Base-by-base conservation (phyloP, 1,139 yeast genomes). In the Sugiyamaella neomexicana region DNA sequence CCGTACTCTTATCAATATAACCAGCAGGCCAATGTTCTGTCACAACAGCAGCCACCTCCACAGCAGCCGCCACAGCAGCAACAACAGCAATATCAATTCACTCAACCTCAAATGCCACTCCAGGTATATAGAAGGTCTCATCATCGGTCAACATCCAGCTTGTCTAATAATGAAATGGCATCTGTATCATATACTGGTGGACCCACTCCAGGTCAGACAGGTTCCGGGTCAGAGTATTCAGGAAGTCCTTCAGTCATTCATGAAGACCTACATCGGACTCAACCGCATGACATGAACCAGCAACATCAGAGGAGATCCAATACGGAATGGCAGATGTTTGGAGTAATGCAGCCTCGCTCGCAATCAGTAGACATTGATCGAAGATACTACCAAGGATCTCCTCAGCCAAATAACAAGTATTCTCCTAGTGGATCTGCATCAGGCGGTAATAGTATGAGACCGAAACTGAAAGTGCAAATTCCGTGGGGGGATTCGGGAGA, bases 381-480 rank as follows among this genome's bases (percentile, higher is more conserved):
- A 15, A 36, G 56, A 15, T 53, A 44, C 27, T 46, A 37, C 27
- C 52, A 31, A 12, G 45, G 25, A 3, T 43, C 53, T 12, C 42
- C 55, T 16, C 43, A 41, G 12, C 48, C 54, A 7, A 42, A 10
- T 27, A 36, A 32, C 13, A 52, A 47, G 25, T 48, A 40, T 23
- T 40, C 50, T 15, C 38, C 54, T 17, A 34, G 48, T 34, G 41
- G 52, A n/a, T 43, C 49, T 17, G 41, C 36, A 7, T 29, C 55
- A 20, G 37, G 41, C 4, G 10, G n/a, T 13, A 38, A 27, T 36
- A 25, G 23, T 13, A 38, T 62, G 60, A 62, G 76, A 45, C 77
- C 77, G 8, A 71, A 72, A 53, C 66, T 73, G 32, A 73, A 71
- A 57, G 75, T 73, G 12, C 72, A 69, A 52, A 73, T 73, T 40